Evolutionary conservation across 306 rosid species (phyloP), one percentile per base, ranked within the genome.

Genomic region (Quercus cerris): DNA sequence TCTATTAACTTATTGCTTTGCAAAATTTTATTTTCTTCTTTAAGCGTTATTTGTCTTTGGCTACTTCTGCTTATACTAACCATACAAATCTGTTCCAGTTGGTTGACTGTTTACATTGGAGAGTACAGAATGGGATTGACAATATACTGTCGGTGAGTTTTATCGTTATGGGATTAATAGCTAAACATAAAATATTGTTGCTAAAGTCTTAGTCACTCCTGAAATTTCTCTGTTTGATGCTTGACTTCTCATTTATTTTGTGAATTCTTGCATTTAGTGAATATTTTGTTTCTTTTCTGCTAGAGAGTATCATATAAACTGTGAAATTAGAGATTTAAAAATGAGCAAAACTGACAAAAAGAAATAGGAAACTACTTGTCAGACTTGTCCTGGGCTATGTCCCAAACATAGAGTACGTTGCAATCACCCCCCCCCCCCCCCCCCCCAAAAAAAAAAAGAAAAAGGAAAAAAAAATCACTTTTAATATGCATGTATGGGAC

Each of bases 101-200:
- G 87, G 73, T 87, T 75, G 99, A 96, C 80, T 93, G 97, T 73
- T 79, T 96, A 76, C 85, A 91, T 61, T 96, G 99, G 99, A 89
- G 98, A 85, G 79, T 86, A 73, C 91, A 90, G 74, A 96, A 90
- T 75, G 93, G 91, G 84, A 93, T 93, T 41, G 98, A 96, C 88
- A 80, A 83, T 54, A 89, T 93, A 75, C 85, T 96, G 87, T 63
- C 80, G 27, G 98, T 96, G 86, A 93, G 99, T 88, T 83, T 13
- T 58, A 52, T 38, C 12, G 56, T 19, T 30, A 38, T 25, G 70
- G 71, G 27, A 41, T 31, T 69, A 28, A 17, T 17, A 11, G 52
- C 35, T 25, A 13, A 71, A 78, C 41, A 41, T 31, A 15, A 41
- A 22, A 52, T 27, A 18, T 5, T 81, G 22, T 73, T 10, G 10